Conservation (phyloP, 495 filamentous ascomycete species). For the Pyrenopolyporus hunteri region DNA sequence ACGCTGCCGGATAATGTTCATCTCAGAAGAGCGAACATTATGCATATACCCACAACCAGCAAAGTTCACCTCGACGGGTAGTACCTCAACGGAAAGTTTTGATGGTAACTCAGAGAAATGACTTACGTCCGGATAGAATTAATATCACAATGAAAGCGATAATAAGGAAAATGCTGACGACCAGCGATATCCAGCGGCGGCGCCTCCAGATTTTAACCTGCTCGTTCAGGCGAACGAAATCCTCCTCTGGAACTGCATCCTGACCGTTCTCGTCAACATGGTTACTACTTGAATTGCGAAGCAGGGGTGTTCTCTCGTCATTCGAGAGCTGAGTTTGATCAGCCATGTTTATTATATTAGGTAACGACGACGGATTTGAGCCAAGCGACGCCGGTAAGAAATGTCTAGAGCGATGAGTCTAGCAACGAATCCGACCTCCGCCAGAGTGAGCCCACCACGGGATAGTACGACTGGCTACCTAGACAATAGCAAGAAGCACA, state of each 20-base stretch:
- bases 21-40: background rate
- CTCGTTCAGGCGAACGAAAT: constrained; percentile 9
- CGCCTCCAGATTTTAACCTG: constrained; percentile 35
- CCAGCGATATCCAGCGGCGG: constrained; percentile 43
- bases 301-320: constrained; percentile 32
- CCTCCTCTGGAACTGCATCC: constrained; percentile 9
- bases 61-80: background rate
- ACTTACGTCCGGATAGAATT: constrained; percentile 41
- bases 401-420: background rate
- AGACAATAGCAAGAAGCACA: constrained; percentile 5
- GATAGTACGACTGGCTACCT: constrained; percentile 14
- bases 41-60: background rate
- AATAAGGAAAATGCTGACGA: constrained; percentile 38
- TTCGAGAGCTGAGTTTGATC: constrained; percentile 5
- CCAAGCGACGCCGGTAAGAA: constrained; percentile 17
- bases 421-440: background rate
- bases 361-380: constrained; percentile 19
- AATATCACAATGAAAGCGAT: constrained; percentile 38
- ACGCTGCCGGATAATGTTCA: background rate
- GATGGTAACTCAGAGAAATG: background rate
- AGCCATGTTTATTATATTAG: constrained; percentile 24
- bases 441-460: background rate
- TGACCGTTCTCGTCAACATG: constrained; percentile 8
- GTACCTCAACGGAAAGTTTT: background rate
- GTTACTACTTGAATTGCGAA: constrained; percentile 10